phyloP scores from a whole-genome alignment of 225 moss, liverwort and hornwort genomes.

The Sphagnum tenellum region DNA sequence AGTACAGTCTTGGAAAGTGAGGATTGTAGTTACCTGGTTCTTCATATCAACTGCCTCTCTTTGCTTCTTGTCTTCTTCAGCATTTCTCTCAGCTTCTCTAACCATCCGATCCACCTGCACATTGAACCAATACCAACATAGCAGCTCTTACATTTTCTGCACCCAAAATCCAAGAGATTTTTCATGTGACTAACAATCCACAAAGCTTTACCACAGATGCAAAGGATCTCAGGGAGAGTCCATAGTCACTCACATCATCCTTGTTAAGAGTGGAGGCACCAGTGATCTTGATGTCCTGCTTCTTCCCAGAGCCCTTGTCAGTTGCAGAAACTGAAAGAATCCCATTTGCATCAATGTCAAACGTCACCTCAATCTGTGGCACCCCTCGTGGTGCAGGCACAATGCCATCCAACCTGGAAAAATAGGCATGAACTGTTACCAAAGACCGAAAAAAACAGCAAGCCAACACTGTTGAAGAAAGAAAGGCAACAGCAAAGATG shows the following conservation, averaged over 20 bases:
- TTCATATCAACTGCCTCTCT: constrained; percentile 44
- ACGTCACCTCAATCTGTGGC: constrained; percentile 68
- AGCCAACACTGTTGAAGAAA: too few species aligned
- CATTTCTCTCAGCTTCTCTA: constrained; percentile 53
- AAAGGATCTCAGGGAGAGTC: background rate
- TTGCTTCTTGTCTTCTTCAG: constrained; percentile 30
- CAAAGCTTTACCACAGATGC: too few species aligned
- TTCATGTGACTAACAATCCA: too few species aligned
- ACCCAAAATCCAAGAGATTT: too few species aligned
- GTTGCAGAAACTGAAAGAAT: constrained; percentile 58
- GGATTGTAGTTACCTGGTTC: constrained; percentile 24
- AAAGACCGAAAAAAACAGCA: too few species aligned
- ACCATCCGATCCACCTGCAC: constrained; percentile 59
- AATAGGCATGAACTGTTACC: too few species aligned
- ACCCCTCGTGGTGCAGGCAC: constrained; percentile 69
- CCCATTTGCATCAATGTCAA: constrained; percentile 75
- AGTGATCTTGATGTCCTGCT: constrained; percentile 76
- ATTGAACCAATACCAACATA: background rate
- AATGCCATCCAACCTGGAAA: constrained; percentile 44
- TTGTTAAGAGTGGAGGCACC: constrained; percentile 64
- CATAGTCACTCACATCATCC: constrained; percentile 26
- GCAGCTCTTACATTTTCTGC: background rate
- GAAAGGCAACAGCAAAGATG: too few species aligned
- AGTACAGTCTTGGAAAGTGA: too few species aligned
- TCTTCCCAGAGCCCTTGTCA: constrained; percentile 75